phyloP scores from a whole-genome alignment of 106 monocot genomes.

The Gastrodia elata region DNA sequence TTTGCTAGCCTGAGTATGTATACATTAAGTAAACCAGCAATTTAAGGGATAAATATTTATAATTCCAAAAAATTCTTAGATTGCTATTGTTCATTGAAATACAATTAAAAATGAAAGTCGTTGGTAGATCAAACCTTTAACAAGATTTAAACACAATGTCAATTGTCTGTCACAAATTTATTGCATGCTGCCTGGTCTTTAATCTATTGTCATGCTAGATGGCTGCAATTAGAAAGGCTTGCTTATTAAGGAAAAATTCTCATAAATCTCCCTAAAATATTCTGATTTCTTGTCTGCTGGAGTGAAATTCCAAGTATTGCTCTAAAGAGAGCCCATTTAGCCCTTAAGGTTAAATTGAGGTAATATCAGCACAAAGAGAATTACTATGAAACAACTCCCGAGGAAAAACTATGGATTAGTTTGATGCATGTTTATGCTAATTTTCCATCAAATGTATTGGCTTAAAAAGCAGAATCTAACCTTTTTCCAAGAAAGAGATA shows the following conservation, averaged over 20 bases:
- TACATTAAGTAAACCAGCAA: too few species aligned
- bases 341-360: neutral
- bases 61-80: too few species aligned
- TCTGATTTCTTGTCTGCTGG: neutral
- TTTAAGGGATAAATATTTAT: too few species aligned
- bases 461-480: neutral
- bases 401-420: neutral
- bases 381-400: neutral
- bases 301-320: neutral
- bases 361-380: neutral
- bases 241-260: neutral
- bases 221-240: neutral
- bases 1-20: too few species aligned
- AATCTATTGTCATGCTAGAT: neutral
- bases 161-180: too few species aligned
- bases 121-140: too few species aligned
- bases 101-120: too few species aligned
- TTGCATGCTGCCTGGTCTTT: neutral
- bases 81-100: too few species aligned
- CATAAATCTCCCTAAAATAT: neutral
- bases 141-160: too few species aligned
- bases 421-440: neutral
- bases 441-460: neutral
- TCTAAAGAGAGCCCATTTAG: neutral
- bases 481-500: neutral